A percentile compares a stretch with the other conserved stretches of the same genome.
Evolutionary conservation across 805 yeast genomes (phyloP).

Genomic region (Ogataea pilisensis): DNA sequence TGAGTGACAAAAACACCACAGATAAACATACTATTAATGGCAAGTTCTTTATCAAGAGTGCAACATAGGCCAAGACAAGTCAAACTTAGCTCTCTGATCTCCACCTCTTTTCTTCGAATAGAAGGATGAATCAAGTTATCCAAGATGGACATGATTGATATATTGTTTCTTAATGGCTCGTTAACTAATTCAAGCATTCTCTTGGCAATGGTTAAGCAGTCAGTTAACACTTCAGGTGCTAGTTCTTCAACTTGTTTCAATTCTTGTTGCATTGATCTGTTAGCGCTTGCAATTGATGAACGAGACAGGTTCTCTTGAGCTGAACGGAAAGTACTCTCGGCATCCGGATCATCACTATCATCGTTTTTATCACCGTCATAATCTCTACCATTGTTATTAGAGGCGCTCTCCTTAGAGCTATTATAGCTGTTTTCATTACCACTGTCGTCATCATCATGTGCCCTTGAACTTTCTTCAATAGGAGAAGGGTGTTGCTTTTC

Average conservation of each 20-base stretch:
- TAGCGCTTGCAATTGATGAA: constrained; percentile 30
- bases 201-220: constrained; percentile 66
- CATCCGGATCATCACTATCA: constrained; percentile 20
- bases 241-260: constrained; percentile 36
- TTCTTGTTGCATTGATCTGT: constrained; percentile 30
- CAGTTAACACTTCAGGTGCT: constrained; percentile 46
- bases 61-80: constrained; percentile 78
- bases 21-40: constrained; percentile 55
- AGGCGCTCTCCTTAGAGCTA: constrained; percentile 17
- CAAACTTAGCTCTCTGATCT: constrained; percentile 61
- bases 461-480: constrained; percentile 20
- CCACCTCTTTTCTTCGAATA: constrained; percentile 52
- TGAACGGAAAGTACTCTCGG: constrained; percentile 21
- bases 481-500: constrained; percentile 29
- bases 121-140: constrained; percentile 81
- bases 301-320: constrained; percentile 29
- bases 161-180: constrained; percentile 60
- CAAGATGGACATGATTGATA: constrained; percentile 62
- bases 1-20: constrained; percentile 64
- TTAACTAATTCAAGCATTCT: constrained; percentile 65
- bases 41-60: constrained; percentile 60
- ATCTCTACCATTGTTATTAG: constrained; percentile 14
- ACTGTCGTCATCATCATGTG: constrained; percentile 21
- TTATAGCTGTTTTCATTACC: constrained; percentile 22
- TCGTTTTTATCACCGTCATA: constrained; percentile 21